Percentiles rank a stretch among this genome's conserved stretches.
Conservation (phyloP, 2,329 filamentous ascomycete genomes). For the Kalmusia sp. region DNA sequence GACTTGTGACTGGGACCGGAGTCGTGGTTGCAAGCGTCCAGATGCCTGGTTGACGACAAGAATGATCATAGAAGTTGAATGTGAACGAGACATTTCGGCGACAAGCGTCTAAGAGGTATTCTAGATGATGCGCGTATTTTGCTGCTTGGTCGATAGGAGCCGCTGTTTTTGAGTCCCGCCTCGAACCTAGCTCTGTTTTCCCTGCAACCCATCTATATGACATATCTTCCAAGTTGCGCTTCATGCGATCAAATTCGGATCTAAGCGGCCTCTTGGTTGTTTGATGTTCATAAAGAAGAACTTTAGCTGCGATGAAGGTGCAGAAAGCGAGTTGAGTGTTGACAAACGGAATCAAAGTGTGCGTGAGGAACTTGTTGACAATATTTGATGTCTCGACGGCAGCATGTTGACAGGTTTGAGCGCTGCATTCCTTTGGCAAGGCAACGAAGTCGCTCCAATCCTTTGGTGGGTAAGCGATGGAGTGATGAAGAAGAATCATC, state of each 20-base stretch:
- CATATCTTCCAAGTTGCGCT: constrained; percentile 36
- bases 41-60: constrained; percentile 18
- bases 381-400: constrained; percentile 43
- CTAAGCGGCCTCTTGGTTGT: constrained; percentile 22
- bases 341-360: constrained; percentile 39
- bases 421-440: constrained; percentile 40
- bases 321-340: constrained; percentile 44
- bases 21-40: background rate
- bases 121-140: constrained; percentile 34
- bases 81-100: constrained; percentile 26
- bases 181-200: background rate
- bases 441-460: constrained; percentile 42
- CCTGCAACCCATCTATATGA: constrained; percentile 31
- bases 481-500: constrained; percentile 43
- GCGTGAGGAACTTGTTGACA: constrained; percentile 39
- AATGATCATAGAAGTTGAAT: constrained; percentile 43
- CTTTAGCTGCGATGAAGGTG: constrained; percentile 41
- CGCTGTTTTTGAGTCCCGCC: background rate
- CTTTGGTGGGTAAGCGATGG: constrained; percentile 38
- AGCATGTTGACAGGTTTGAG: constrained; percentile 41
- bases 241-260: constrained; percentile 33
- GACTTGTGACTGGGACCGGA: background rate
- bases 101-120: constrained; percentile 28
- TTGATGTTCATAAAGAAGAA: constrained; percentile 37
- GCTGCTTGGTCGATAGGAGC: constrained; percentile 29